A percentile compares a stretch with the other conserved stretches of the same genome.
phyloP scores from a whole-genome alignment of 768 basidiomycete genomes.

The Rhizopogon sp. region DNA sequence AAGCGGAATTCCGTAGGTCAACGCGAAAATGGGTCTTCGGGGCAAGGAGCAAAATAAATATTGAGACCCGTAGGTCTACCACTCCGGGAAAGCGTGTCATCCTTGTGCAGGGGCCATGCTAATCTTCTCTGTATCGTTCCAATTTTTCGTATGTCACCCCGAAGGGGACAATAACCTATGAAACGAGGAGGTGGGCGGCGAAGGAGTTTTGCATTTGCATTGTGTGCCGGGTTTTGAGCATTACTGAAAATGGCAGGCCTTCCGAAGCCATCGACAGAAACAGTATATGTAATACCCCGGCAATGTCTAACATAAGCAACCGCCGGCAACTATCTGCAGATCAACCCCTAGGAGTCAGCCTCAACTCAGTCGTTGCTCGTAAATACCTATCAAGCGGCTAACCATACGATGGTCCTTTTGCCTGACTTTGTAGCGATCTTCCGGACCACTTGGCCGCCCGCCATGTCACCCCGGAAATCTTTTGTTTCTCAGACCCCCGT shows the following conservation, averaged over 20 bases:
- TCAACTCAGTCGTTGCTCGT: not conserved
- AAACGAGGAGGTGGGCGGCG: not conserved
- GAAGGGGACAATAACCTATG: slow-evolving; percentile 56
- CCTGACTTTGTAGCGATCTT: not conserved
- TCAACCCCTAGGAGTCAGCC: not conserved
- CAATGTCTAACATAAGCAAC: too few relatives aligned
- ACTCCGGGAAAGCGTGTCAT: slow-evolving; percentile 99
- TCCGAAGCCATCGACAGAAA: not conserved
- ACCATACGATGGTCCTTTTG: not conserved
- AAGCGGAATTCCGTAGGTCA: too few relatives aligned
- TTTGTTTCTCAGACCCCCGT: not conserved
- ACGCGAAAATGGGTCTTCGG: not conserved
- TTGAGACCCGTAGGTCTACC: slow-evolving; percentile 54
- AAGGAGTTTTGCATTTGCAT: not conserved
- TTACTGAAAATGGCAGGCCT: not conserved
- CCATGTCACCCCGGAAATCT: not conserved
- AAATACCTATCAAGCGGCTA: not conserved
- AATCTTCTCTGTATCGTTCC: slow-evolving; percentile 99
- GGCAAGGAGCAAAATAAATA: slow-evolving; percentile 25
- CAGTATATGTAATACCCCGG: too few relatives aligned
- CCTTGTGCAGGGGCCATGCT: slow-evolving; percentile 99
- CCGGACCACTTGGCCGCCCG: not conserved
- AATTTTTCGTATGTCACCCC: slow-evolving; percentile 97
- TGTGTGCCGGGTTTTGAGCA: not conserved
- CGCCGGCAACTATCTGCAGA: too few relatives aligned